Base-by-base conservation (phyloP, 805 yeast species). In the Wickerhamiella domercqiae region DNA sequence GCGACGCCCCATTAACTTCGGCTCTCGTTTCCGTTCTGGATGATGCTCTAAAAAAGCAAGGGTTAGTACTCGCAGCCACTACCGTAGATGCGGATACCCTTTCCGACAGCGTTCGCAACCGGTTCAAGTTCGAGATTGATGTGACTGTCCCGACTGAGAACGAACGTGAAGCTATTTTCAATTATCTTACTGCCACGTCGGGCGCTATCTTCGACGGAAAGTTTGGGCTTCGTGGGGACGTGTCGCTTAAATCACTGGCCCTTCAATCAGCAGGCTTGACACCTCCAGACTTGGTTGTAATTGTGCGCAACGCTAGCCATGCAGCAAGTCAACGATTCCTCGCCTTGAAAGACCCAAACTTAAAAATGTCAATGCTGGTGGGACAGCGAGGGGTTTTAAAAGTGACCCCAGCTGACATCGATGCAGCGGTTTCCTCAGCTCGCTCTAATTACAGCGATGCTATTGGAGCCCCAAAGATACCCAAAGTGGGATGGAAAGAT, bases 401-500 rank as follows among this genome's bases (percentile, higher is more conserved):
- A 21, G 49, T 76, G 30, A 62, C 61, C 0, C 76, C 82, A 0
- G 65, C 56, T 3, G 86, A 79, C 51, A 73, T 80, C 51, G 77
- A 71, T 37, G 60, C 54, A 20, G 77, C 94, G 0, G 81, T 84
- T 37, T 71, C 75, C 39, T 75, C 70, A 39, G 95, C 96, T 0
- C 66, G 97, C 51, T 75, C 72, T 50, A 84, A 81, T 53, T 86
- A 78, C 56, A 78, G 94, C 48, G 95, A 83, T 46, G 79, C 95
- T 0, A 86, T 90, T 40, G 97, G 97, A 5, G 97, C 97, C 0
- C 98, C 98, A 13, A 66, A 83, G 44, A 87, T 90, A 44, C 98
- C 98, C 2, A 74, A 79, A 50, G 97, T 90, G 5, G 75, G 75
- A 43, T 90, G 98, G 98, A 90, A 80, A 45, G 98, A 90, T 56